Evolutionary conservation across 257 asterid genomes (phyloP).

Genomic region (Echites panduratus): DNA sequence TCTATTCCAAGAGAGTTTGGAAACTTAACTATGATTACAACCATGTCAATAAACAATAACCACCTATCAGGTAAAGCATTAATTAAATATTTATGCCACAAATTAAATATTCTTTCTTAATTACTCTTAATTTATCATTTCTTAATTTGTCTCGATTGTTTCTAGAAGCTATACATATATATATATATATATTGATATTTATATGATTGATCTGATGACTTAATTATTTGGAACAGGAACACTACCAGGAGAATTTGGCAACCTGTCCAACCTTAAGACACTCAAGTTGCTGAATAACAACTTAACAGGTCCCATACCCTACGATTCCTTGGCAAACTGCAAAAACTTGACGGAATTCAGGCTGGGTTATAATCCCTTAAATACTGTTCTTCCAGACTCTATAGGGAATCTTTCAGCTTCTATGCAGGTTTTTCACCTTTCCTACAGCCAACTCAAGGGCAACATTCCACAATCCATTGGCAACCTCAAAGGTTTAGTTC

Average conservation of each 20-base stretch:
- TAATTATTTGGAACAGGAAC: not conserved
- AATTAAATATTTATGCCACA: not conserved
- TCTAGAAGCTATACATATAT: too few relatives aligned
- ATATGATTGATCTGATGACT: too few relatives aligned
- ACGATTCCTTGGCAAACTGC: not conserved
- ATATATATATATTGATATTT: too few relatives aligned
- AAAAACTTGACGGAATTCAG: not conserved
- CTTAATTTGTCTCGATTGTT: too few relatives aligned
- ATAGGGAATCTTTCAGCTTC: not conserved
- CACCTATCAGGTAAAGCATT: conserved; percentile 29
- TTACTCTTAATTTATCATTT: too few relatives aligned
- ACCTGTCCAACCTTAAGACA: not conserved
- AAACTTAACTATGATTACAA: conserved; percentile 21
- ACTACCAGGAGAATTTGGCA: not conserved
- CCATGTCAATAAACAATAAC: conserved; percentile 24
- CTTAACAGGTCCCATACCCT: conserved; percentile 6
- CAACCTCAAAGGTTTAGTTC: not conserved
- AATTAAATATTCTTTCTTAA: not conserved
- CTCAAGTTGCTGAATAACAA: conserved; percentile 12
- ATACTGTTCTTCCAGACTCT: not conserved
- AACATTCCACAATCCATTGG: not conserved
- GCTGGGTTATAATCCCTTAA: not conserved
- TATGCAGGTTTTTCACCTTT: too few relatives aligned
- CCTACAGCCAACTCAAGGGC: not conserved
- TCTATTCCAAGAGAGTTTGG: conserved; percentile 30